These are phyloP conservation scores for Letharia lupina DNA, from an alignment of 495 filamentous ascomycete genomes.

Conservation along the genomic window DNA sequence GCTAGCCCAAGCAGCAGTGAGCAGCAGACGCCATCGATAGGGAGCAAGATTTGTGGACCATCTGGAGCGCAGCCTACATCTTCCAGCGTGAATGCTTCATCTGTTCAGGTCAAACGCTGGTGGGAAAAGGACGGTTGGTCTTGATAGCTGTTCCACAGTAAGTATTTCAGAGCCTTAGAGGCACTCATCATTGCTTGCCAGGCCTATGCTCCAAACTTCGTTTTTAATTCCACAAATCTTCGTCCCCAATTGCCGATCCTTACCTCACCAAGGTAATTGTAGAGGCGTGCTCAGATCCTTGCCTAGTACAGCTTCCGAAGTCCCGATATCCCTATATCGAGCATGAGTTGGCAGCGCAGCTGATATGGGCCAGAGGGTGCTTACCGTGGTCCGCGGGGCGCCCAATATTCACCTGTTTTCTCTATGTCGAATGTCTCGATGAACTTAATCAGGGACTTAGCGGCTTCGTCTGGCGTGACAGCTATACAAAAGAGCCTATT, in stretches of 20 bases:
- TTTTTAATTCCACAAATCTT: no score
- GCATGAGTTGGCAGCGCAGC: slow-evolving; percentile 13
- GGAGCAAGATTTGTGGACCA: no score
- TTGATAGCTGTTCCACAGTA: no score
- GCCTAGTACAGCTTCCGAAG: slow-evolving; percentile 55
- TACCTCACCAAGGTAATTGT: slow-evolving; percentile 58
- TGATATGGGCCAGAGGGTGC: slow-evolving; percentile 18
- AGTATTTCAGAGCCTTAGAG: no score
- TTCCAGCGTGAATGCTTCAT: no score
- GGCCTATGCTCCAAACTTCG: no score
- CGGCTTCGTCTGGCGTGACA: slow-evolving; percentile 59
- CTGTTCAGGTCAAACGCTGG: no score
- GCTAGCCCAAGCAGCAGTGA: no score
- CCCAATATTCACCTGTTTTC: slow-evolving; percentile 64
- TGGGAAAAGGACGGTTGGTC: no score
- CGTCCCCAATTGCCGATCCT: background rate
- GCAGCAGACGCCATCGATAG: no score
- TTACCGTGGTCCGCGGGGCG: slow-evolving; percentile 56
- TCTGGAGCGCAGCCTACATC: no score
- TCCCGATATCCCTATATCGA: slow-evolving; percentile 54
- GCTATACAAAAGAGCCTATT: slow-evolving; percentile 32
- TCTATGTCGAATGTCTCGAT: slow-evolving; percentile 54
- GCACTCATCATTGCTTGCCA: no score
- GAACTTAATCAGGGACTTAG: slow-evolving; percentile 52
- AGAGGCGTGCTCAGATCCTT: slow-evolving; percentile 53